Evolutionary conservation across 495 filamentous ascomycete genomes (phyloP).

Genomic region (Xylaria venustula): DNA sequence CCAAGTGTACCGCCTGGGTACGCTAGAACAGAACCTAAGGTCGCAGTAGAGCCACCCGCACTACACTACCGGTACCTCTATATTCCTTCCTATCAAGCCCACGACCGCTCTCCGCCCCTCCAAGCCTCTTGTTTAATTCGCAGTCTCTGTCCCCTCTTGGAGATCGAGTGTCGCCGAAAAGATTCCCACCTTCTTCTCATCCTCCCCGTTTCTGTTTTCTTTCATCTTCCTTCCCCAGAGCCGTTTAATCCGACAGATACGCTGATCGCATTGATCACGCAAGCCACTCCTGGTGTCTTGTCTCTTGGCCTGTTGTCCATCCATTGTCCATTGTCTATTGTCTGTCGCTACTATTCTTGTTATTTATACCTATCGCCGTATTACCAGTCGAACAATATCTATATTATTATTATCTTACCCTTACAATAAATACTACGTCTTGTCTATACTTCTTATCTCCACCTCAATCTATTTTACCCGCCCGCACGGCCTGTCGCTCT

Average conservation of each 20-base stretch:
- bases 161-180: conserved; percentile 1
- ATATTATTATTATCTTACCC: too few species aligned
- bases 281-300: too few species aligned
- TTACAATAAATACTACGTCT: too few species aligned
- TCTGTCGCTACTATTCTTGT: too few species aligned
- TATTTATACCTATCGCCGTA: background rate
- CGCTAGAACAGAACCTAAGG: too few species aligned
- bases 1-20: too few species aligned
- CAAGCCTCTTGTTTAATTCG: background rate
- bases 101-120: background rate
- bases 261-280: too few species aligned
- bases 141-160: conserved; percentile 2
- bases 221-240: background rate
- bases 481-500: conserved; percentile 1
- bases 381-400: background rate
- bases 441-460: background rate
- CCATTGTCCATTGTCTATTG: too few species aligned
- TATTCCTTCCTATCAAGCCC: background rate
- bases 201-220: background rate
- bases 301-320: too few species aligned
- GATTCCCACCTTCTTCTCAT: background rate
- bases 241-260: conserved; percentile 1
- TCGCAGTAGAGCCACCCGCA: too few species aligned
- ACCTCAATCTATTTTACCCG: background rate
- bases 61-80: too few species aligned